Evolutionary conservation across 371 early-diverging fungal species (phyloP).

Genomic region (Rhizopus arrhizus): DNA sequence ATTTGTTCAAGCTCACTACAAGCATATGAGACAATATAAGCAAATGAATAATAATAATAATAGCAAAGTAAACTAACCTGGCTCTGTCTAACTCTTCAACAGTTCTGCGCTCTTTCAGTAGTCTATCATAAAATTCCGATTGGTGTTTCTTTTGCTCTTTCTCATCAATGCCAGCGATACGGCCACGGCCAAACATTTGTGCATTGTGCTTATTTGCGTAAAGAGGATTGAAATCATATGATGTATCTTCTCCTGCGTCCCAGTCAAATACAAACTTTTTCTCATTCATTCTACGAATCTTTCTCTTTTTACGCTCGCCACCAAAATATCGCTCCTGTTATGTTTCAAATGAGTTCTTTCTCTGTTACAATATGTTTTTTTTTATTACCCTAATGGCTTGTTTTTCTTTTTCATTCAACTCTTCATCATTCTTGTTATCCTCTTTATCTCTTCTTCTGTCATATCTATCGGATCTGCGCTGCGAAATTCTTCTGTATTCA

Average conservation of each 20-base stretch:
- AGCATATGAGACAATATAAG: neutral
- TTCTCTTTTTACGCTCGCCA: slow-evolving; percentile 74
- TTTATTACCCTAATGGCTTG: slow-evolving; percentile 50
- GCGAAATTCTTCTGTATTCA: slow-evolving; percentile 40
- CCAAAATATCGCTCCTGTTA: slow-evolving; percentile 87
- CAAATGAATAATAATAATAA: neutral
- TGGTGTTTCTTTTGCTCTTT: slow-evolving; percentile 74
- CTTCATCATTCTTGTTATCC: slow-evolving; percentile 17
- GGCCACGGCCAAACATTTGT: slow-evolving; percentile 91
- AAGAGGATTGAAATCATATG: slow-evolving; percentile 86
- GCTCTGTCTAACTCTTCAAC: slow-evolving; percentile 71
- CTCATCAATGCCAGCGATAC: slow-evolving; percentile 86
- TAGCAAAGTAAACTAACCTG: slow-evolving; percentile 32
- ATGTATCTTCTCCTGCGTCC: slow-evolving; percentile 95
- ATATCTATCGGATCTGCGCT: slow-evolving; percentile 29
- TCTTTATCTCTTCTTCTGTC: slow-evolving; percentile 30
- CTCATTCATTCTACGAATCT: slow-evolving; percentile 83
- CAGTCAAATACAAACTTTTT: slow-evolving; percentile 97
- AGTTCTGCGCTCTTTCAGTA: slow-evolving; percentile 71
- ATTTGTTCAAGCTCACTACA: slow-evolving; percentile 66
- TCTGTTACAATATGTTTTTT: too few species aligned
- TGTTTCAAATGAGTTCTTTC: neutral
- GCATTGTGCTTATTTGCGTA: slow-evolving; percentile 81
- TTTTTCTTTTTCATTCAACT: slow-evolving; percentile 49
- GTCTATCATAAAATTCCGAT: slow-evolving; percentile 69